Conservation (phyloP, 1,284 basidiomycete species). For the Vanrija pseudolonga region DNA sequence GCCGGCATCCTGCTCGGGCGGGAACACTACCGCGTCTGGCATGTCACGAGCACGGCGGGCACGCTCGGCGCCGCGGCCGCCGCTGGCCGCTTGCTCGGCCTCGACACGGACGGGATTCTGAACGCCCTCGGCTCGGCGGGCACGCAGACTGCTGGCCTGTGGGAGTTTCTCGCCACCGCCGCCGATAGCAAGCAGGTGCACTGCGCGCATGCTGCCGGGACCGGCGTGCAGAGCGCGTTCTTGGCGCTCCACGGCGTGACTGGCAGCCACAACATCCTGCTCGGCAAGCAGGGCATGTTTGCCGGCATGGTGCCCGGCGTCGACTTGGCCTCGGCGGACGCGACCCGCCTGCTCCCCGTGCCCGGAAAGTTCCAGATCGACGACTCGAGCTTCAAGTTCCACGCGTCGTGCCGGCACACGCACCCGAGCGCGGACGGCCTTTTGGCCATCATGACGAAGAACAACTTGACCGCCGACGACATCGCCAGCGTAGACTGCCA, state of each 20-base stretch:
- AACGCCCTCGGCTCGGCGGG: constrained; percentile 2
- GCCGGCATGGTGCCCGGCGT: constrained; percentile 1
- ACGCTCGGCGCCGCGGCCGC: constrained; percentile 5
- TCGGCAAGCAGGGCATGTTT: constrained; percentile 5
- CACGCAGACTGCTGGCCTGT: constrained; percentile 2
- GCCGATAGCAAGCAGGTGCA: constrained; percentile 5
- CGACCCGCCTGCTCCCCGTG: not conserved
- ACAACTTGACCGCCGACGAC: not conserved
- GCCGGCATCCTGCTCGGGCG: constrained; percentile 2
- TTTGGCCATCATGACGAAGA: not conserved
- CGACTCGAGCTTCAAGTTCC: constrained; percentile 7
- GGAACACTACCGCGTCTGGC: constrained; percentile 4
- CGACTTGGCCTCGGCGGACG: not conserved
- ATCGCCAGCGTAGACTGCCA: constrained; percentile 4
- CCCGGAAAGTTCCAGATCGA: constrained; percentile 5
- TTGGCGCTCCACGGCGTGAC: constrained; percentile 6
- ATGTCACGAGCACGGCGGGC: constrained; percentile 2
- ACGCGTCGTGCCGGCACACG: constrained; percentile 8
- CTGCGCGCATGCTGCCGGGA: constrained; percentile 6
- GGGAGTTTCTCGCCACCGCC: constrained; percentile 7
- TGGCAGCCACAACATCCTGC: constrained; percentile 2
- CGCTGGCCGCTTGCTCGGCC: not conserved
- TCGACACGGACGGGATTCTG: constrained; percentile 1
- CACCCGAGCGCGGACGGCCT: constrained; percentile 6
- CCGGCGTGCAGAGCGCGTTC: constrained; percentile 2